Evolutionary conservation across 2,329 filamentous ascomycete genomes (phyloP), one percentile per base, ranked within the genome.

Genomic region (Westerdykella ornata): DNA sequence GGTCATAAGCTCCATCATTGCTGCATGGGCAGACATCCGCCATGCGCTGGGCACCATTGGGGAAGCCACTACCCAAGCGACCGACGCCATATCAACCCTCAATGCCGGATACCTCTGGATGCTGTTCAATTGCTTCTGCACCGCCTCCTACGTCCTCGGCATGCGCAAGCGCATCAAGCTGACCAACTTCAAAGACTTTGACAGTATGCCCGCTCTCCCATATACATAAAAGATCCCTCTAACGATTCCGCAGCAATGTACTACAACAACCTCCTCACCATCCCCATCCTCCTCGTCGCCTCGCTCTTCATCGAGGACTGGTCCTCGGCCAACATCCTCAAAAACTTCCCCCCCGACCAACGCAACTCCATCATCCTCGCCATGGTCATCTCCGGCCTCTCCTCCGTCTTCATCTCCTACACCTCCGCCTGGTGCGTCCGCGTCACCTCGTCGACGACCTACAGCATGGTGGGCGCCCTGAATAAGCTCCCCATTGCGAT

Each of bases 131-230:
- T 94, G 94, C 55, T 80, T 95, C 65, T 94, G 87, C 74, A 89
- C 85, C 18, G 86, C 89, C 2, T 78, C 85, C 14, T 95, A 92
- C 57, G 74, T 95, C 31, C 71, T 96, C 47, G 79, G 84, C 49
- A 95, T 94, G 88, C 83, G 89, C 62, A 95, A 95, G 75, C 82
- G 90, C 48, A 96, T 96, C 67, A 95, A 95, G 80, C 81, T 89
- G 72, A 94, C 92, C 74, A 94, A 94, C 74, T 95, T 96, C 72
- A 94, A 94, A 76, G 89, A 96, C 67, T 95, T 90, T 74, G 89
- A 96, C 67, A 94, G 88, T 95, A 76, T 70, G 88, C 30, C 16
- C 13, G 13, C 30, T 15, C n/a, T 33, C 3, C 30, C 4, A 17
- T 3, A 33, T 6, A 3, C 9, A n/a, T 35, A 30, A 7, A 15